phyloP scores from a whole-genome alignment of 1,284 basidiomycete species.

The Pseudozyma thailandica region DNA sequence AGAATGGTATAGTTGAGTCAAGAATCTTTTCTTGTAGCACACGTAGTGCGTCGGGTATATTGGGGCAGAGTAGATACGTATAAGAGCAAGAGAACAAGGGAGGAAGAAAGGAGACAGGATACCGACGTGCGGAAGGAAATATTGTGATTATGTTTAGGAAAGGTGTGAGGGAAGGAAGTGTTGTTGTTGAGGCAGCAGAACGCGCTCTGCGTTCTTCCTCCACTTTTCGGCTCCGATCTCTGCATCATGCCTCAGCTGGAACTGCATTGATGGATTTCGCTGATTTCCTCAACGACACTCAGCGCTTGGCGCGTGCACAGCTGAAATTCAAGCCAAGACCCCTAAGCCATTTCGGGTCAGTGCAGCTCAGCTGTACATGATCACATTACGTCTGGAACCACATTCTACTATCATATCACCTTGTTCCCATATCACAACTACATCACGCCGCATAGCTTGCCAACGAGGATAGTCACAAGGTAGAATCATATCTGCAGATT shows the following conservation, averaged over 20 bases:
- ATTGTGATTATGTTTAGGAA: neutral
- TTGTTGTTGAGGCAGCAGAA: slow-evolving; percentile 10
- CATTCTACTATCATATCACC: neutral
- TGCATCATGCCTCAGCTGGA: neutral
- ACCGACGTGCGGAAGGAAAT: slow-evolving; percentile 2
- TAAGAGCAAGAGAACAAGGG: neutral
- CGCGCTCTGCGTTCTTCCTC: slow-evolving; percentile 13
- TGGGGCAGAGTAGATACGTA: neutral
- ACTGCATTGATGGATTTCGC: neutral
- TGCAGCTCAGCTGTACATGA: slow-evolving; percentile 6
- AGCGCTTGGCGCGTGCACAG: slow-evolving; percentile 36
- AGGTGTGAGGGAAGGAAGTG: slow-evolving; percentile 1
- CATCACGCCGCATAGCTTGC: neutral
- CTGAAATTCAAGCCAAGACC: slow-evolving; percentile 1
- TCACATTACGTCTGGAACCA: no score
- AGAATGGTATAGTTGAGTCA: no score
- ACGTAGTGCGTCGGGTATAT: neutral
- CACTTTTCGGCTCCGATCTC: slow-evolving; percentile 37
- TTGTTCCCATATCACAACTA: neutral
- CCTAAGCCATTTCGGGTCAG: slow-evolving; percentile 8
- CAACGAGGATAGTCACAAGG: no score
- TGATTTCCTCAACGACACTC: neutral
- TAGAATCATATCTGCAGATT: no score
- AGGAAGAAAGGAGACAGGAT: neutral
- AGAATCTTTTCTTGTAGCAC: no score